phyloP scores from a whole-genome alignment of 257 asterid genomes.

The Haberlea rhodopensis region DNA sequence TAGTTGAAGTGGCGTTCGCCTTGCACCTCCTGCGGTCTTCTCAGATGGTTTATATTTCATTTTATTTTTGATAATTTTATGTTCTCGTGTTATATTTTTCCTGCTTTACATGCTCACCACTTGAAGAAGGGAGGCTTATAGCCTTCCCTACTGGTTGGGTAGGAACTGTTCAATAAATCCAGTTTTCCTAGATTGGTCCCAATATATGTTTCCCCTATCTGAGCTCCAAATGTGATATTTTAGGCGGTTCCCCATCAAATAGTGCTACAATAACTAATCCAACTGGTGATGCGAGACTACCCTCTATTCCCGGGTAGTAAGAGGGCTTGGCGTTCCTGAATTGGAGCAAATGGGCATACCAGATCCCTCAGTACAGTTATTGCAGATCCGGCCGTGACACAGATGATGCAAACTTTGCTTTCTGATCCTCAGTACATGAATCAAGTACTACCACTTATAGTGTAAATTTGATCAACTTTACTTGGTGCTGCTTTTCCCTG shows the following conservation, averaged over 20 bases:
- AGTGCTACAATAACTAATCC: constrained; percentile 35
- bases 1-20: not conserved
- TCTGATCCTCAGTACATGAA: constrained; percentile 55
- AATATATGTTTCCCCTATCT: not conserved
- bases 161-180: not conserved
- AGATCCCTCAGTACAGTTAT: constrained; percentile 42
- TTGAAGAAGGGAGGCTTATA: not conserved
- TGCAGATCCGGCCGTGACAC: constrained; percentile 55
- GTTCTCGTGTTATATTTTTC: no score
- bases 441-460: constrained; percentile 36
- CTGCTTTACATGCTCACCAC: not conserved
- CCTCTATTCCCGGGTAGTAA: constrained; percentile 36
- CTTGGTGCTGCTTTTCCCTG: constrained; percentile 1
- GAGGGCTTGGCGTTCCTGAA: constrained; percentile 44
- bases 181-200: not conserved
- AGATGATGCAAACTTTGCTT: constrained; percentile 47
- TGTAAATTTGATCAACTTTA: constrained; percentile 5
- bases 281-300: constrained; percentile 34
- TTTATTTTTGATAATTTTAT: not conserved
- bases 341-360: constrained; percentile 45
- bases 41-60: not conserved
- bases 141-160: not conserved
- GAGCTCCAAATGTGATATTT: constrained; percentile 21
- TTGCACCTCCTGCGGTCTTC: not conserved
- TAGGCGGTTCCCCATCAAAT: constrained; percentile 43